Percentiles rank a stretch among this genome's conserved stretches.
Evolutionary conservation across 352 stramenopile species (phyloP).

Genomic region (Phytophthora pinifolia): DNA sequence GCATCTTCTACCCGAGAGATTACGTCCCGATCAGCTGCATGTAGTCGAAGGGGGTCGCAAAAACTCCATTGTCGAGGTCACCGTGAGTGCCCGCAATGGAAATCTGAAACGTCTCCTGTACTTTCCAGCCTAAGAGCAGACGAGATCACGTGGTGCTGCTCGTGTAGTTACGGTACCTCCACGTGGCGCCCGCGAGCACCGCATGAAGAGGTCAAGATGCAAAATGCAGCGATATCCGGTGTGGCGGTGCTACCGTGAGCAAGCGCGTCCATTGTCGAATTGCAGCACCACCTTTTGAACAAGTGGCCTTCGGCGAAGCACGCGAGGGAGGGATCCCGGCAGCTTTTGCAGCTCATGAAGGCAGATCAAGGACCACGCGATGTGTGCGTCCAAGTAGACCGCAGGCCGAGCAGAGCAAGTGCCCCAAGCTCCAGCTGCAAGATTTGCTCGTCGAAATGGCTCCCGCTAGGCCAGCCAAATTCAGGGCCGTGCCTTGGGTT

Average conservation of each 20-base stretch:
- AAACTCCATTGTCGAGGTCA: no score
- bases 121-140: not conserved
- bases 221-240: conserved; percentile 2
- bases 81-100: no score
- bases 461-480: conserved; percentile 8
- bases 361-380: conserved; percentile 14
- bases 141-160: conserved; percentile 1
- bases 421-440: conserved; percentile 23
- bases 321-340: not conserved
- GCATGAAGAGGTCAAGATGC: conserved; percentile 4
- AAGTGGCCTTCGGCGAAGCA: not conserved
- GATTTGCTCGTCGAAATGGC: conserved; percentile 24
- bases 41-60: no score
- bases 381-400: conserved; percentile 20
- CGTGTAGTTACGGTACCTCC: conserved; percentile 2
- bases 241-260: not conserved
- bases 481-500: not conserved
- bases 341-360: not conserved
- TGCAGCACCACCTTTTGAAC: not conserved
- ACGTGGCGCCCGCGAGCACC: conserved; percentile 6
- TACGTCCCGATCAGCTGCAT: no score
- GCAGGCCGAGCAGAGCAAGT: conserved; percentile 20
- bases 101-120: no score
- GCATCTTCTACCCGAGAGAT: no score
- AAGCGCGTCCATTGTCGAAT: conserved; percentile 4